Evolutionary conservation across 257 asterid genomes (phyloP).

Genomic region (Thymus quinquecostatus): DNA sequence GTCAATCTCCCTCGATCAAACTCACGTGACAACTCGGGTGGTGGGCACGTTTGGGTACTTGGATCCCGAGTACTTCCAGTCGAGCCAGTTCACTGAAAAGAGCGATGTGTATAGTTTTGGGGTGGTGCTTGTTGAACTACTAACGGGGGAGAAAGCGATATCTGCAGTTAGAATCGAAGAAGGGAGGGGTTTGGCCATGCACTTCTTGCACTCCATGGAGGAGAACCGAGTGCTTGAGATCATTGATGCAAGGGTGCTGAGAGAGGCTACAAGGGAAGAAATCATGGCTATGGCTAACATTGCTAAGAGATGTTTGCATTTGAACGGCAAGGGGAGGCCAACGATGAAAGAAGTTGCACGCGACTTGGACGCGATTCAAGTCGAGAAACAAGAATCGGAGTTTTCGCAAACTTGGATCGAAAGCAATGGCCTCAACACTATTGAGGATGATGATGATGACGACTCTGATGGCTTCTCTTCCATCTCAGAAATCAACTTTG

Average conservation of each 20-base stretch:
- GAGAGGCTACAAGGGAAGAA: conserved; percentile 33
- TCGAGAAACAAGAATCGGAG: background rate
- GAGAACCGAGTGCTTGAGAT: conserved; percentile 31
- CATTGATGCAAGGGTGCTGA: conserved; percentile 36
- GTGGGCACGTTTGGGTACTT: conserved; percentile 46
- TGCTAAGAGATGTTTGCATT: conserved; percentile 37
- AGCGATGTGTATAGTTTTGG: conserved; percentile 48
- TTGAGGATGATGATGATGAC: conserved; percentile 16
- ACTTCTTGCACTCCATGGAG: conserved; percentile 40
- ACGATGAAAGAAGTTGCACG: conserved; percentile 44
- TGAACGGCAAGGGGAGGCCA: conserved; percentile 43
- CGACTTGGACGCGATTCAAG: conserved; percentile 36
- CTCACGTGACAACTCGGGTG: conserved; percentile 44
- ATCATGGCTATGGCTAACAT: too few species aligned
- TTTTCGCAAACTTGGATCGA: background rate
- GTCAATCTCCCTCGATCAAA: conserved; percentile 34
- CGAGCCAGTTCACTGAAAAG: conserved; percentile 43
- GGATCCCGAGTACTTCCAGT: conserved; percentile 48
- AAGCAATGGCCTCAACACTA: background rate
- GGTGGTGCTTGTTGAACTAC: conserved; percentile 43
- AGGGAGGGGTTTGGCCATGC: conserved; percentile 37
- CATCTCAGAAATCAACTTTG: background rate
- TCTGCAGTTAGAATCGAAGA: conserved; percentile 29
- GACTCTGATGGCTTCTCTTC: conserved; percentile 24
- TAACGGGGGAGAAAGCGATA: conserved; percentile 42